Conservation (phyloP, 345 rosid genomes). For the Populus euphratica region DNA sequence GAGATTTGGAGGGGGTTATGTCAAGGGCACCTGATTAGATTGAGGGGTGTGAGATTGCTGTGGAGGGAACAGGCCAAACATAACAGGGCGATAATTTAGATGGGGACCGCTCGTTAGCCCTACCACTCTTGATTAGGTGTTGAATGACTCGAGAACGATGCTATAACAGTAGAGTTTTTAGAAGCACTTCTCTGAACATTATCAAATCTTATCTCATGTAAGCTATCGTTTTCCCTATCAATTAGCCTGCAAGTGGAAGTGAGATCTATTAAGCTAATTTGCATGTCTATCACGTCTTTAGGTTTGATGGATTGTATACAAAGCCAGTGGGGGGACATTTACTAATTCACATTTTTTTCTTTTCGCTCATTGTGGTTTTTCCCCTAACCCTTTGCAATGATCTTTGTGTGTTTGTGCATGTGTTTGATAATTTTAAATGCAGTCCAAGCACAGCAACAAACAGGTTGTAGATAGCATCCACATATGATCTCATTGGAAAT, state of each 20-base stretch:
- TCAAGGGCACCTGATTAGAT: background rate
- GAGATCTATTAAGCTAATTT: background rate
- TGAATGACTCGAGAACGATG: constrained; percentile 21
- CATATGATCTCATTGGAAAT: background rate
- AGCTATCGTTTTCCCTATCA: background rate
- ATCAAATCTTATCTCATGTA: background rate
- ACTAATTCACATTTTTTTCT: background rate
- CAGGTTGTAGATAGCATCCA: too few species aligned
- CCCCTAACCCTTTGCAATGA: too few species aligned
- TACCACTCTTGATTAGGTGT: background rate
- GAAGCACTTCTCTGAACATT: background rate
- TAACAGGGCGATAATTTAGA: constrained; percentile 5
- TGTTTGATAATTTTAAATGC: too few species aligned
- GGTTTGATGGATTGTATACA: background rate
- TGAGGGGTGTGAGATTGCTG: constrained; percentile 6
- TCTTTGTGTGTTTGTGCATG: too few species aligned
- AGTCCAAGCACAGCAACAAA: too few species aligned
- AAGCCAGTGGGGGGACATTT: background rate
- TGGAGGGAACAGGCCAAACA: constrained; percentile 7
- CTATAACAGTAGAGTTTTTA: constrained; percentile 10
- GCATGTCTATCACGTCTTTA: background rate
- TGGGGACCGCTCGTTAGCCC: background rate
- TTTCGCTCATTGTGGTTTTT: background rate
- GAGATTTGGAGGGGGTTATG: background rate
- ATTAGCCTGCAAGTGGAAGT: background rate